phyloP scores from a whole-genome alignment of 2,329 filamentous ascomycete genomes.

The Calonectria ilicicola region DNA sequence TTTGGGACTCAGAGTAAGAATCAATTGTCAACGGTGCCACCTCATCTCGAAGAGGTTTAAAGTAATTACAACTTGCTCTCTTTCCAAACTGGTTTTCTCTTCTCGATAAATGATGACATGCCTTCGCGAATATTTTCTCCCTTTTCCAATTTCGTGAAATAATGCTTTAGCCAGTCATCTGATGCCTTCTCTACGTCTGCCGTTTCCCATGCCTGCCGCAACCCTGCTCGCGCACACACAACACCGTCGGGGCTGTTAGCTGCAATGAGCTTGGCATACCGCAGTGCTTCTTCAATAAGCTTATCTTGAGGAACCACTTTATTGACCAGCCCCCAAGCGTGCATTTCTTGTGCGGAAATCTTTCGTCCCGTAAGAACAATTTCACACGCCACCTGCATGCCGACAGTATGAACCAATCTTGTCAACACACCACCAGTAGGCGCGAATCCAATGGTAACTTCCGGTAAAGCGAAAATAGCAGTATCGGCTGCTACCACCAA shows the following conservation, averaged over 20 bases:
- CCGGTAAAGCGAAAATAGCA: conserved; percentile 62
- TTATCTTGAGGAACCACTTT: conserved; percentile 14
- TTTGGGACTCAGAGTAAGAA: background rate
- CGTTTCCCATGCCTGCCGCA: conserved; percentile 51
- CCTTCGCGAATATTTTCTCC: conserved; percentile 61
- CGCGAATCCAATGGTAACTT: conserved; percentile 64
- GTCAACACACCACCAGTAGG: conserved; percentile 63
- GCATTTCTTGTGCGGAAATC: conserved; percentile 37
- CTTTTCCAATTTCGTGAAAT: conserved; percentile 50
- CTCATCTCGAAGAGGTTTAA: background rate
- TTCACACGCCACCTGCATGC: conserved; percentile 40
- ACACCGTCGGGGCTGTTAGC: conserved; percentile 48
- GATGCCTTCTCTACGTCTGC: conserved; percentile 52
- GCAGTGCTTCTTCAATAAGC: conserved; percentile 34
- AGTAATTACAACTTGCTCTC: background rate
- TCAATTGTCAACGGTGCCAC: too few relatives aligned
- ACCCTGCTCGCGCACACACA: conserved; percentile 50
- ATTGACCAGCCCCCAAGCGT: conserved; percentile 38
- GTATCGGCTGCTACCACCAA: conserved; percentile 62
- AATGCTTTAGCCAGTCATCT: conserved; percentile 54
- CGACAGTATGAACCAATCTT: conserved; percentile 53
- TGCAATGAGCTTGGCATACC: conserved; percentile 47
- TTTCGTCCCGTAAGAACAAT: conserved; percentile 39
- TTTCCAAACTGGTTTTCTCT: conserved; percentile 38
- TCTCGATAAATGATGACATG: conserved; percentile 62